Evolutionary conservation across 192 early-diverging fungal species (phyloP), one percentile per base, ranked within the genome.

Genomic region (Jimgerdemannia lactiflua): DNA sequence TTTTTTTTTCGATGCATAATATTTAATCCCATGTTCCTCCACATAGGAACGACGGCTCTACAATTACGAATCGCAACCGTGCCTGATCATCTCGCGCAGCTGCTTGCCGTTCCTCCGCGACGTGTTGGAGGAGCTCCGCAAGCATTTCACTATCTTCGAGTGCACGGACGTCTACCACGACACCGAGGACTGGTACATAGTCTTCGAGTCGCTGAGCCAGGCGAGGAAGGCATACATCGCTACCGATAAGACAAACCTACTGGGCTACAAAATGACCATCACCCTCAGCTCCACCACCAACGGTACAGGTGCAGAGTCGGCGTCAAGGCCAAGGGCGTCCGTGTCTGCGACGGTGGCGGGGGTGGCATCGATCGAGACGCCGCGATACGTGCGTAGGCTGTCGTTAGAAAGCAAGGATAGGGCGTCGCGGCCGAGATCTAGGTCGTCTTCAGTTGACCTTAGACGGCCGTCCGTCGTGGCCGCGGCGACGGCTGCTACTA

Each of bases 101-200:
- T 79, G 77, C 29, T 64, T 88, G 40, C 87, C 87, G 2, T 88
- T 86, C 70, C 76, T 81, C 29, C 77, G 82, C 10, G 83, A 80
- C 39, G 75, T 83, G 0, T 69, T 88, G 11, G 87, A 84, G 69
- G 83, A 88, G 64, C 77, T 88, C 74, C 74, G 72, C 59, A 77
- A 83, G n/a, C 71, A 78, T 39, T 88, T 88, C 78, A 80, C 84
- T 71, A 77, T 78, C 42, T 88, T 77, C 70, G 81, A 82, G 39
- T 84, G 42, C 71, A 19, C 4, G 40, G 75, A 88, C 82, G 77
- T 88, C 42, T 85, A 82, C 44, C 84, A 84, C n/a, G 83, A 88
- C 79, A 83, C 77, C 64, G 86, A 88, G 4, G 80, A 88, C 64
- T 88, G 86, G 86, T 79, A 83, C 59, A 79, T 88, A 19, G 78